A percentile compares a stretch with the other conserved stretches of the same genome.
Conservation (phyloP, 1,284 basidiomycete genomes). For the Melanopsichium pennsylvanicum region DNA sequence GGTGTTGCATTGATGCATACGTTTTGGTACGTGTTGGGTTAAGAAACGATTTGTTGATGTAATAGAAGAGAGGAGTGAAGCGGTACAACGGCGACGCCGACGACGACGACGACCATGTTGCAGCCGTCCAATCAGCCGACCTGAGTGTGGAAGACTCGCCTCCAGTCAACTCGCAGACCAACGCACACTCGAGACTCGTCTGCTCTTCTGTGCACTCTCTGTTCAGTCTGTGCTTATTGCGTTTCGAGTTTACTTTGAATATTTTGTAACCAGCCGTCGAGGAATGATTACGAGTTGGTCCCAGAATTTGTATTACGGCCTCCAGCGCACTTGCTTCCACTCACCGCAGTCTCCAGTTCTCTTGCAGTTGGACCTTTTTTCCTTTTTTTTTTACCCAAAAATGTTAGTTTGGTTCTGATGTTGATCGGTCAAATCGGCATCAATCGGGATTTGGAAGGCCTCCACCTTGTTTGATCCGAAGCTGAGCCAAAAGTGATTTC, state of each 20-base stretch:
- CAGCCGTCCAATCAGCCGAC: not conserved
- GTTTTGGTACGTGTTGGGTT: slow-evolving; percentile 1
- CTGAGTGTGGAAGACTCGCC: too few relatives aligned
- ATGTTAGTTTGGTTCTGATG: slow-evolving; percentile 10
- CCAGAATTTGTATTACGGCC: slow-evolving; percentile 5
- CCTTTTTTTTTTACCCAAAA: not conserved
- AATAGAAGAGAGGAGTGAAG: slow-evolving; percentile 10
- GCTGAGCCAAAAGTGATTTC: not conserved
- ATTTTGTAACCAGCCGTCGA: not conserved
- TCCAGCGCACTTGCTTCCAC: not conserved
- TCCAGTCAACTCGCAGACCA: slow-evolving; percentile 13
- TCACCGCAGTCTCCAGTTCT: slow-evolving; percentile 40
- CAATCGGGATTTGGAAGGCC: slow-evolving; percentile 8
- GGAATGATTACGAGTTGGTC: not conserved
- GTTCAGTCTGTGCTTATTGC: slow-evolving; percentile 6
- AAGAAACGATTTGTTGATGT: slow-evolving; percentile 13
- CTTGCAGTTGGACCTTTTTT: too few relatives aligned
- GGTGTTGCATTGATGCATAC: too few relatives aligned
- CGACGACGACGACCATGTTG: slow-evolving; percentile 10
- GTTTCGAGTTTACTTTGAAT: too few relatives aligned
- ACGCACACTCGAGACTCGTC: not conserved
- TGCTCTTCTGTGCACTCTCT: slow-evolving; percentile 5
- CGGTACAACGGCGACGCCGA: slow-evolving; percentile 1
- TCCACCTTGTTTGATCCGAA: slow-evolving; percentile 14
- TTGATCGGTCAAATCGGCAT: not conserved